Conservation (phyloP, 2,329 filamentous ascomycete species). For the Tolypocladium guangdongense region DNA sequence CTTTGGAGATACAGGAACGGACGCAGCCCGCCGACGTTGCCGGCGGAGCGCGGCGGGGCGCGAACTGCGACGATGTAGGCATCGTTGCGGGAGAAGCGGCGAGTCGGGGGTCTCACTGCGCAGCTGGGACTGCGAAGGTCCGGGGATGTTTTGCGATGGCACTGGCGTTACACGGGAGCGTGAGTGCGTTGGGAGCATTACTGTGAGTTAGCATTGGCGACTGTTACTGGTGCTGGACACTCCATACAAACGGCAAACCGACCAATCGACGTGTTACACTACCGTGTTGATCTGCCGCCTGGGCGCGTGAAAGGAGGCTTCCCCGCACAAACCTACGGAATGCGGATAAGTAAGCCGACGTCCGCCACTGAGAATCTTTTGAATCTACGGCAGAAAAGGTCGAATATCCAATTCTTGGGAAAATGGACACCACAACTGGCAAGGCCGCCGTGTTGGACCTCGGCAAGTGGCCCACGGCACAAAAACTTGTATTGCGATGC, state of each 20-base stretch:
- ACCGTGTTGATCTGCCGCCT: neutral
- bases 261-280: neutral
- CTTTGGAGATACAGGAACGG: conserved; percentile 55
- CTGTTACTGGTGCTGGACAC: neutral
- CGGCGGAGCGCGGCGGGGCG: conserved; percentile 23
- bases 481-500: conserved; percentile 16
- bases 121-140: neutral
- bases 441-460: conserved; percentile 2
- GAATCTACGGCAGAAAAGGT: neutral
- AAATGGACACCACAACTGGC: neutral
- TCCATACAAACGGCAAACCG: neutral
- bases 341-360: neutral
- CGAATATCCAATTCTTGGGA: neutral
- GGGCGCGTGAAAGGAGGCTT: neutral
- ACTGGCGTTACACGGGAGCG: neutral
- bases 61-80: conserved; percentile 28
- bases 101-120: neutral
- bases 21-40: conserved; percentile 31
- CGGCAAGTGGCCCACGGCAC: conserved; percentile 15
- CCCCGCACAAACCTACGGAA: neutral
- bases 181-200: neutral
- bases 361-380: neutral
- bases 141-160: neutral
- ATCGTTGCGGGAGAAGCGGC: neutral
- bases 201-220: no score